These are phyloP conservation scores for Olyra latifolia DNA, from an alignment of 176 grass and related monocot genomes.

Conservation along the genomic window DNA sequence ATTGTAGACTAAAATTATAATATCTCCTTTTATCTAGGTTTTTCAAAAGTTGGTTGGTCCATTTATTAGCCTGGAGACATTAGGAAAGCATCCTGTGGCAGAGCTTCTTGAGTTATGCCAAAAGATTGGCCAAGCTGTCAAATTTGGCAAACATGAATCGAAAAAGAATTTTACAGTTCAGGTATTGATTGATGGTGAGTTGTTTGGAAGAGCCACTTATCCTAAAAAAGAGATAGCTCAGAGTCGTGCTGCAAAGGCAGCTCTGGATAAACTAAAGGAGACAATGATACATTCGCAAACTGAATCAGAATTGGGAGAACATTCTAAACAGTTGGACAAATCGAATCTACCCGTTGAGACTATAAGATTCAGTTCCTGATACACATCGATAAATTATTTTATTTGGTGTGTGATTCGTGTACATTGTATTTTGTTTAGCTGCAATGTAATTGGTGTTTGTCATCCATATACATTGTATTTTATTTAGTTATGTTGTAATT, in stretches of 20 bases:
- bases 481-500: too few relatives aligned
- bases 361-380: not conserved
- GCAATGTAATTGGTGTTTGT: not conserved
- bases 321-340: slow-evolving; percentile 18
- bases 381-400: not conserved
- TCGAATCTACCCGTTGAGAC: not conserved
- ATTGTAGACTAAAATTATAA: not conserved
- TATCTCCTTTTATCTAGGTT: slow-evolving; percentile 37
- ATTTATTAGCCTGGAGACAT: slow-evolving; percentile 54
- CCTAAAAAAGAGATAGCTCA: slow-evolving; percentile 63
- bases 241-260: slow-evolving; percentile 57
- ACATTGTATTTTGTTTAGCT: not conserved
- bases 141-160: slow-evolving; percentile 50
- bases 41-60: slow-evolving; percentile 58
- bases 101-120: slow-evolving; percentile 75
- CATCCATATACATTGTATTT: too few relatives aligned
- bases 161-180: slow-evolving; percentile 44
- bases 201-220: slow-evolving; percentile 47
- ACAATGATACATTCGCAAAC: not conserved
- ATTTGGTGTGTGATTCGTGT: not conserved
- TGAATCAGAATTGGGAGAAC: not conserved
- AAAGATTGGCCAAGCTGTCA: slow-evolving; percentile 35
- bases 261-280: slow-evolving; percentile 51
- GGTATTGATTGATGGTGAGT: slow-evolving; percentile 51
- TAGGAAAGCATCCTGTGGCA: slow-evolving; percentile 59